These are phyloP conservation scores for Ustilago loliicola DNA, from an alignment of 1,284 basidiomycete species.

Conservation along the genomic window DNA sequence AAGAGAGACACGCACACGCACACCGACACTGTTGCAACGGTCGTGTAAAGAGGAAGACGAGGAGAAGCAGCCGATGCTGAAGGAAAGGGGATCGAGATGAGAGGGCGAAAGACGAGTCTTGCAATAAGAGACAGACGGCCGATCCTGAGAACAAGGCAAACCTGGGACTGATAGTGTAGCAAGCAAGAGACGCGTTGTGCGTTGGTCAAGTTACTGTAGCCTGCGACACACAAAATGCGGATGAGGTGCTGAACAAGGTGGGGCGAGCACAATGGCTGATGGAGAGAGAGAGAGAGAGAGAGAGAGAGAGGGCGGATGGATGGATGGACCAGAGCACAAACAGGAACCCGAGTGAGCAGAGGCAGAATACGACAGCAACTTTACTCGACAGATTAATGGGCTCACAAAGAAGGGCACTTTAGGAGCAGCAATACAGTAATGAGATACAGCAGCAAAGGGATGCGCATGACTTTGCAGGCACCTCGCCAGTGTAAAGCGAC, in stretches of 20 bases:
- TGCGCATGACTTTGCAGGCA: slow-evolving; percentile 6
- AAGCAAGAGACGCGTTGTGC: not conserved
- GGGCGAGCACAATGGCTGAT: not conserved
- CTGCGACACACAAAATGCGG: not conserved
- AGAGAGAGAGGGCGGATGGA: not conserved
- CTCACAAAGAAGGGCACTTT: not conserved
- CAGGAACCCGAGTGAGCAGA: slow-evolving; percentile 1
- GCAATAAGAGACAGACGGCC: not conserved
- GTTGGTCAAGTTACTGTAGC: not conserved
- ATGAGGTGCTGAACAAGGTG: not conserved
- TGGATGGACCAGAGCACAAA: not conserved
- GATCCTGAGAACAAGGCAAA: slow-evolving; percentile 1
- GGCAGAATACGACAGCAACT: slow-evolving; percentile 4
- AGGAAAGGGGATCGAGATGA: not conserved
- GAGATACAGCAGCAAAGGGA: not conserved
- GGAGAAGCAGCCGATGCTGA: slow-evolving; percentile 1
- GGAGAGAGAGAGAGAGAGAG: not conserved
- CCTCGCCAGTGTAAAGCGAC: slow-evolving; percentile 10
- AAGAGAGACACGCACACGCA: slow-evolving; percentile 2
- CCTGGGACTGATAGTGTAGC: not conserved
- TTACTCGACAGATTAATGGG: slow-evolving; percentile 5
- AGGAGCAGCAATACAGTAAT: not conserved
- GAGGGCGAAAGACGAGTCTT: not conserved
- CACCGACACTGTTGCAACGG: not conserved
- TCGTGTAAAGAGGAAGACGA: slow-evolving; percentile 5